Conservation (phyloP, 2,329 filamentous ascomycete species). For the Cladophialophora chaetospira region DNA sequence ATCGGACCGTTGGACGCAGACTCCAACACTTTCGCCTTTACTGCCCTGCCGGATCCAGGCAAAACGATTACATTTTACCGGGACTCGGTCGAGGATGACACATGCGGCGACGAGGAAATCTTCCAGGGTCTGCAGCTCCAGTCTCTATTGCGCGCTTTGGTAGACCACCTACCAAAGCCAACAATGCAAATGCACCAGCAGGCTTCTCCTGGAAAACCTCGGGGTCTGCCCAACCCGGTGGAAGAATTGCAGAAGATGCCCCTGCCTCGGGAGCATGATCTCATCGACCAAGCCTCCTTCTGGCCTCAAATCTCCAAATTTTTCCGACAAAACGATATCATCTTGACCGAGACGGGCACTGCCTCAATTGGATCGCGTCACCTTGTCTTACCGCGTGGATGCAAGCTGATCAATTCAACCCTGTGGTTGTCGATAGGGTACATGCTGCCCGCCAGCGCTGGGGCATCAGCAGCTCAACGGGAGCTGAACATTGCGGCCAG, state of each 20-base stretch:
- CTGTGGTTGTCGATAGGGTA: slow-evolving; percentile 64
- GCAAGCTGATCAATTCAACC: slow-evolving; percentile 51
- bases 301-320: slow-evolving; percentile 61
- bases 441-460: slow-evolving; percentile 59
- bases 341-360: slow-evolving; percentile 63
- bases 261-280: slow-evolving; percentile 51
- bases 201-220: slow-evolving; percentile 47
- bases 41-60: slow-evolving; percentile 31
- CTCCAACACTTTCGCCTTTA: slow-evolving; percentile 44
- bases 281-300: slow-evolving; percentile 54
- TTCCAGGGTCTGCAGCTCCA: neutral
- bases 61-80: slow-evolving; percentile 77
- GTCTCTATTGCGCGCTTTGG: neutral
- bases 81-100: slow-evolving; percentile 67
- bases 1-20: slow-evolving; percentile 51
- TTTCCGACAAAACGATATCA: slow-evolving; percentile 55
- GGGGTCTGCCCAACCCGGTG: too few relatives aligned
- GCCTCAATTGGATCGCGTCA: slow-evolving; percentile 59
- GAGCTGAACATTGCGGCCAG: slow-evolving; percentile 57
- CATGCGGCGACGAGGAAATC: neutral
- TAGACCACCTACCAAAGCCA: neutral
- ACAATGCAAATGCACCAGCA: slow-evolving; percentile 32
- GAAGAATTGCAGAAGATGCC: too few relatives aligned
- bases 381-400: slow-evolving; percentile 52
- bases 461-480: slow-evolving; percentile 56